Conservation (phyloP, 2,329 filamentous ascomycete genomes). For the Lachnellula suecica region DNA sequence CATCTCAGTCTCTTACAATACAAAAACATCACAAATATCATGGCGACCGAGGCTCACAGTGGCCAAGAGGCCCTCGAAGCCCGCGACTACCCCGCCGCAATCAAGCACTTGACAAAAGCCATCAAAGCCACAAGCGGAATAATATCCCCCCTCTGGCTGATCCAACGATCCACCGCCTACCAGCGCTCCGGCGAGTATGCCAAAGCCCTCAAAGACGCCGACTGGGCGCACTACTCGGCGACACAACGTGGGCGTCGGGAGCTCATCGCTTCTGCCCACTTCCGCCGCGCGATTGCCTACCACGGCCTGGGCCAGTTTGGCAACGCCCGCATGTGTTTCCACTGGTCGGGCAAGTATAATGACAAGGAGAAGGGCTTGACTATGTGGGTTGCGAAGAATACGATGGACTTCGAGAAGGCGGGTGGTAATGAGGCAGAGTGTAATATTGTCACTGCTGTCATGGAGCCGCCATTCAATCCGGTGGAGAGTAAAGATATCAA, state of each 20-base stretch:
- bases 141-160: constrained; percentile 69
- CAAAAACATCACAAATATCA: constrained; percentile 29
- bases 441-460: constrained; percentile 44
- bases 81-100: constrained; percentile 65
- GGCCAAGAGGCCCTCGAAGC: constrained; percentile 60
- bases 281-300: constrained; percentile 74
- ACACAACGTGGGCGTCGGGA: constrained; percentile 70
- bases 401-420: constrained; percentile 48
- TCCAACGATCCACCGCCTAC: constrained; percentile 79
- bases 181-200: constrained; percentile 61
- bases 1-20: not conserved
- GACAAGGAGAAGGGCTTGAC: constrained; percentile 50
- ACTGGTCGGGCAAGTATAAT: constrained; percentile 52
- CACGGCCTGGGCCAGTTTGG: constrained; percentile 70
- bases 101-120: constrained; percentile 67
- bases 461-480: constrained; percentile 50
- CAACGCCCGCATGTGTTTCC: constrained; percentile 72
- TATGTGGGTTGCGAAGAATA: constrained; percentile 59
- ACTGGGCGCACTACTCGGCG: constrained; percentile 62
- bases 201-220: constrained; percentile 68
- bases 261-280: constrained; percentile 77
- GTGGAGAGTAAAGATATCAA: constrained; percentile 12
- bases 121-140: constrained; percentile 61
- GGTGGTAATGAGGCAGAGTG: constrained; percentile 47
- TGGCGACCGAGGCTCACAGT: constrained; percentile 49